Evolutionary conservation across 495 filamentous ascomycete genomes (phyloP).

Genomic region (Penicillium paradoxum): DNA sequence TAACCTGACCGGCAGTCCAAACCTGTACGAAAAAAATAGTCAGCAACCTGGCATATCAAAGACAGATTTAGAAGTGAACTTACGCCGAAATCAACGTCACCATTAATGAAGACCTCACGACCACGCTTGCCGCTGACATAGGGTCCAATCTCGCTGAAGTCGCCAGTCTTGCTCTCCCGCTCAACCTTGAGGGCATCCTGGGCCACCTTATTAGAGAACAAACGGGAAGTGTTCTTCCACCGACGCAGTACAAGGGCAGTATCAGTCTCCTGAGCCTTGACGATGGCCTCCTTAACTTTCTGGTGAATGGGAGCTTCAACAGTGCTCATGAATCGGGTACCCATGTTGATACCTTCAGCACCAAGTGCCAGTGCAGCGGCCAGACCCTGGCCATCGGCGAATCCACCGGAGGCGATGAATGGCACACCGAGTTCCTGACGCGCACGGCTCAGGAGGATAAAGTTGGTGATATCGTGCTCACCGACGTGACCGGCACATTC

Average conservation of each 20-base stretch:
- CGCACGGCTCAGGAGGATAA: slow-evolving; percentile 84
- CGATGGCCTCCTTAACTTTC: slow-evolving; percentile 91
- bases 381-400: slow-evolving; percentile 90
- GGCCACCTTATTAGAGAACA: slow-evolving; percentile 87
- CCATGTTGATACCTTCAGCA: slow-evolving; percentile 94
- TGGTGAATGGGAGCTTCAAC: slow-evolving; percentile 87
- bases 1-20: slow-evolving; percentile 68
- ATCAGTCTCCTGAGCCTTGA: slow-evolving; percentile 82
- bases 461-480: slow-evolving; percentile 95
- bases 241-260: slow-evolving; percentile 82
- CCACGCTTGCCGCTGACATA: slow-evolving; percentile 91
- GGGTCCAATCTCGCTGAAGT: slow-evolving; percentile 87
- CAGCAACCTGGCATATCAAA: background rate
- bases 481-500: slow-evolving; percentile 97
- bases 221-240: slow-evolving; percentile 87
- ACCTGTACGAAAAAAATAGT: slow-evolving; percentile 41
- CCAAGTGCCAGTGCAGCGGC: slow-evolving; percentile 89
- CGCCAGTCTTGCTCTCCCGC: slow-evolving; percentile 74
- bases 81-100: slow-evolving; percentile 87
- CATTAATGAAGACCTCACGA: slow-evolving; percentile 84
- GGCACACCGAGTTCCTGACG: slow-evolving; percentile 79
- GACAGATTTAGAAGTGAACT: slow-evolving; percentile 27
- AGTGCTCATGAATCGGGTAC: slow-evolving; percentile 90
- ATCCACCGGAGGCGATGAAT: slow-evolving; percentile 94
- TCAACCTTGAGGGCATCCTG: slow-evolving; percentile 77